These are phyloP conservation scores for Trichoderma hamatum DNA, from an alignment of 2,329 filamentous ascomycete genomes.

Conservation along the genomic window DNA sequence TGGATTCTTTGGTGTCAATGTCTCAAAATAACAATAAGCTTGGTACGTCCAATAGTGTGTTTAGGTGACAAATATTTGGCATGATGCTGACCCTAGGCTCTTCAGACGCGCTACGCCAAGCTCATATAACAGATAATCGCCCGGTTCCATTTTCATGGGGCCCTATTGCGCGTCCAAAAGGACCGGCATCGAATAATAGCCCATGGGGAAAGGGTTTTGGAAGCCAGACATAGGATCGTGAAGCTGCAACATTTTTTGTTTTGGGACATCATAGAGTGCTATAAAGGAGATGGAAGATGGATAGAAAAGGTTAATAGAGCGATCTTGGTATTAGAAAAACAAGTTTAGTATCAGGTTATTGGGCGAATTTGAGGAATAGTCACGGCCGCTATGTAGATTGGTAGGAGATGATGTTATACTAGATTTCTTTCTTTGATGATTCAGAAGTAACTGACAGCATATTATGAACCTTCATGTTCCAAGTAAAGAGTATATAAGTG, in stretches of 20 bases:
- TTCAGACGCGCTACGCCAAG: constrained; percentile 15
- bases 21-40: not conserved
- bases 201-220: not conserved
- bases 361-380: not conserved
- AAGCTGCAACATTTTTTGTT: not conserved
- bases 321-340: not conserved
- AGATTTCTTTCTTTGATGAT: not conserved
- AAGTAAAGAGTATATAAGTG: not conserved
- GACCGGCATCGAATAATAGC: constrained; percentile 34
- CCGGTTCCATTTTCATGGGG: constrained; percentile 36
- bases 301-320: no score
- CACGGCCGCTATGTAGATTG: not conserved
- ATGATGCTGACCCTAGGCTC: not conserved
- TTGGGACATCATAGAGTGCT: not conserved
- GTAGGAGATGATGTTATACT: not conserved
- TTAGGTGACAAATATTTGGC: not conserved
- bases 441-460: not conserved
- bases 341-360: not conserved
- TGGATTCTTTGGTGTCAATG: not conserved
- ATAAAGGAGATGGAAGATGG: not conserved
- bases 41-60: not conserved
- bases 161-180: constrained; percentile 36
- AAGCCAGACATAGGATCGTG: not conserved
- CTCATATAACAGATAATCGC: constrained; percentile 3
- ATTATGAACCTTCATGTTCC: not conserved